Evolutionary conservation across 768 basidiomycete genomes (phyloP).

Genomic region (Auriculariales sp.): DNA sequence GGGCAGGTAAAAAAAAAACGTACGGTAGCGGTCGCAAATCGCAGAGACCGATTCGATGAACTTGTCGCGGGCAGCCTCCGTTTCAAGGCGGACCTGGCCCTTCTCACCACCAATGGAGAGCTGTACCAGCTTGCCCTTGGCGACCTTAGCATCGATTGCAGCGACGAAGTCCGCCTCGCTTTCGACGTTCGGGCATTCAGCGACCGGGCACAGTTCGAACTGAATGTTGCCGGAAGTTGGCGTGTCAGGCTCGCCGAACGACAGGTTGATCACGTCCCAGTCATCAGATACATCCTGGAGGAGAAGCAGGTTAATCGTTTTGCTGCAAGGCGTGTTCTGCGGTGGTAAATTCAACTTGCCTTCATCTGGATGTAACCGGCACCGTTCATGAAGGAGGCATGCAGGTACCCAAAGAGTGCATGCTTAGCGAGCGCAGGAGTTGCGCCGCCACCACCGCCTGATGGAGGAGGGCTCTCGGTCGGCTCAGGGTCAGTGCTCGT

Average conservation of each 20-base stretch:
- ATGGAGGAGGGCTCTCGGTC: not conserved
- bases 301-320: too few relatives aligned
- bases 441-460: not conserved
- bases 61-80: not conserved
- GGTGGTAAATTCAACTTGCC: too few relatives aligned
- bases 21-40: not conserved
- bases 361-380: not conserved
- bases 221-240: not conserved
- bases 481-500: not conserved
- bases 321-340: too few relatives aligned
- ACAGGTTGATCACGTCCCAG: slow-evolving; percentile 1
- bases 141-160: not conserved
- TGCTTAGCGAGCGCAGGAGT: not conserved
- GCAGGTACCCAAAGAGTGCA: not conserved
- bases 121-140: slow-evolving; percentile 1
- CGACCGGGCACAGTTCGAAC: not conserved
- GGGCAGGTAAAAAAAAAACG: too few relatives aligned
- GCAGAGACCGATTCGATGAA: not conserved
- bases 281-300: slow-evolving; percentile 1
- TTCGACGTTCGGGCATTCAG: not conserved
- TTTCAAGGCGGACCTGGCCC: not conserved
- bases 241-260: not conserved
- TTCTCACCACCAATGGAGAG: not conserved
- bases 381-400: not conserved
- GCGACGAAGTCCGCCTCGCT: not conserved